Evolutionary conservation across 495 filamentous ascomycete genomes (phyloP).

Genomic region (Cairneyella variabilis): DNA sequence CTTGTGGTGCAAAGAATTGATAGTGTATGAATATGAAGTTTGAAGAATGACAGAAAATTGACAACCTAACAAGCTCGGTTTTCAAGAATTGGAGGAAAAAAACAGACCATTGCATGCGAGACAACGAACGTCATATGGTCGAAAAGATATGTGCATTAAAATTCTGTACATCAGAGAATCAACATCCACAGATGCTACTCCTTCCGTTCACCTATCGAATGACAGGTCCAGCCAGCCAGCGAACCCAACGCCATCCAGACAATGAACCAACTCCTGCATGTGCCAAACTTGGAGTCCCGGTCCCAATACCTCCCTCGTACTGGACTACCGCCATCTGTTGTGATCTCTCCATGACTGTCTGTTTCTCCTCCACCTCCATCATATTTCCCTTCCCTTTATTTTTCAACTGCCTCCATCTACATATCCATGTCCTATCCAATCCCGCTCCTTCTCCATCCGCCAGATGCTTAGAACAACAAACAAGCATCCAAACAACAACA

Average conservation of each 20-base stretch:
- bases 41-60: not conserved
- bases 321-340: not conserved
- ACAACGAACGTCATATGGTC: not conserved
- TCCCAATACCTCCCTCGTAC: not conserved
- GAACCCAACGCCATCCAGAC: constrained; percentile 3
- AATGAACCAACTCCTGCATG: not conserved
- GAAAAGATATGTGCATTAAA: too few species aligned
- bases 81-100: not conserved
- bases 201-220: too few species aligned
- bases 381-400: not conserved
- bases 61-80: too few species aligned
- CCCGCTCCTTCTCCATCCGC: not conserved
- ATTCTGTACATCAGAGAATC: too few species aligned
- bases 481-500: constrained; percentile 29
- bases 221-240: constrained; percentile 3
- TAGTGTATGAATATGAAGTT: constrained; percentile 40
- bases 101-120: not conserved
- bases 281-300: not conserved
- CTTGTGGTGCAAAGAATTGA: constrained; percentile 89
- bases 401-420: not conserved
- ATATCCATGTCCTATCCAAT: not conserved
- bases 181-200: too few species aligned
- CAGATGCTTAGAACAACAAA: constrained; percentile 20
- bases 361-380: not conserved
- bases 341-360: not conserved